Percentiles rank a stretch among this genome's conserved stretches.
phyloP scores from a whole-genome alignment of 192 early-diverging fungal genomes.

The Coemansia nantahalensis region DNA sequence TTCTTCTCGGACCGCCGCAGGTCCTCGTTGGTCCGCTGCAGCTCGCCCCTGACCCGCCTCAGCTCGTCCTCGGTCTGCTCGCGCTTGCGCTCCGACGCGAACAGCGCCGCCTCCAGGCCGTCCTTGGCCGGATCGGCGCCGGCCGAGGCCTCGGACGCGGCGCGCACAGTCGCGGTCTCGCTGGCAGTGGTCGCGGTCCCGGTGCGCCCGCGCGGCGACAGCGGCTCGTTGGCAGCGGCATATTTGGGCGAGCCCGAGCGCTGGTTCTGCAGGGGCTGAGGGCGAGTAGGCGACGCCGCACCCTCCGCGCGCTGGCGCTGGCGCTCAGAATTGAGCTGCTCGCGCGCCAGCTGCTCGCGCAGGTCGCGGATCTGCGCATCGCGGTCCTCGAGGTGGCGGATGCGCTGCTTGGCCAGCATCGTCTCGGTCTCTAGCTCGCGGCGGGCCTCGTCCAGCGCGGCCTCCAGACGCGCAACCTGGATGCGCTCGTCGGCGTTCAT shows the following conservation, averaged over 20 bases:
- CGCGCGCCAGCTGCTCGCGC: constrained; percentile 25
- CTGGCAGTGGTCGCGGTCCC: constrained; percentile 38
- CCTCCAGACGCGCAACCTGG: constrained; percentile 4
- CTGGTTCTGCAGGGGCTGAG: too few relatives aligned
- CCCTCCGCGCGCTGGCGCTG: constrained; percentile 12
- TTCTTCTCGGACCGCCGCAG: constrained; percentile 16
- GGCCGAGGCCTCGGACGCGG: constrained; percentile 34
- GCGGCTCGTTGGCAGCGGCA: neutral
- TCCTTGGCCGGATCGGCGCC: neutral
- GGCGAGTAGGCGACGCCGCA: neutral
- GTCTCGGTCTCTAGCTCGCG: constrained; percentile 13
- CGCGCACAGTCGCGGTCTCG: constrained; percentile 42
- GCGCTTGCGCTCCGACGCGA: neutral
- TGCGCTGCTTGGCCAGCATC: constrained; percentile 8
- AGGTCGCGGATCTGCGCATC: constrained; percentile 21
- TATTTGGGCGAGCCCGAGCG: too few relatives aligned
- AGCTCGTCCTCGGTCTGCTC: constrained; percentile 2
- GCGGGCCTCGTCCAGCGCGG: constrained; percentile 4
- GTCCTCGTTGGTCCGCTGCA: constrained; percentile 13
- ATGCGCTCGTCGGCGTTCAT: constrained; percentile 13
- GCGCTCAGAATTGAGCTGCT: constrained; percentile 18
- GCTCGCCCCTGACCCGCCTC: constrained; percentile 13
- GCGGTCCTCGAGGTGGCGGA: constrained; percentile 16
- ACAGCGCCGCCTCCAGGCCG: too few relatives aligned
- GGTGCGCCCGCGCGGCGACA: constrained; percentile 26